Base-by-base conservation (phyloP, 805 yeast genomes). In the Isabelozyma rhagii region DNA sequence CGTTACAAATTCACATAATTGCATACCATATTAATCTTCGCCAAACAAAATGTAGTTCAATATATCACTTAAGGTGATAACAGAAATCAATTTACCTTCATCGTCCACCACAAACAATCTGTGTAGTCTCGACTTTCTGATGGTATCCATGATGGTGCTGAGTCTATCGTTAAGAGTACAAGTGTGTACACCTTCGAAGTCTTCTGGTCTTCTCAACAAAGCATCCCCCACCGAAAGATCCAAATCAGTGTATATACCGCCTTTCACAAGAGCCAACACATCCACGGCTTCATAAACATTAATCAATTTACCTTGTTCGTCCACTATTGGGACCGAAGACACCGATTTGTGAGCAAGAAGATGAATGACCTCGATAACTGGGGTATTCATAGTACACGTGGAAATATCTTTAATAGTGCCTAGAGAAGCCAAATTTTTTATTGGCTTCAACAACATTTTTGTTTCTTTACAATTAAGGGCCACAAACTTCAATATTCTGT, bases 241-340 rank as follows among this genome's bases (percentile, higher is more conserved):
- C 53, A 93, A 74, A 67, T 94, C 98, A 38, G 91, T 87, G 62
- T 93, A 91, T 63, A 91, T 84, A 4, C 97, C 97, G 39, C 97
- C 97, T 68, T 92, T 93, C 51, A 94, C 90, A 57, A 94, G 75
- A 0, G 97, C 89, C 57, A 94, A 75, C 3, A 94, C 96, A 69
- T 94, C 99, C 34, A 90, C 96, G 0, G 97, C 96, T 71, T 94
- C 99, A 66, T 92, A 94, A 41, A 93, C 96, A 62, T 94, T 94
- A 55, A 90, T 78, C 55, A 94, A 74, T 51, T 68, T 70, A 36
- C 75, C 74, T 54, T 79, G 81, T 15, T 83, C 89, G 61, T 93
- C 97, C 29, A 94, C 84, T 50, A 94, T 92, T 1, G 99, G 99
- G 31, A 94, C 85, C 1, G 97, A 88, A 4, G 96, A 85, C 11